Base-by-base conservation (phyloP, 1,284 basidiomycete species). In the Apiotrichum akiyoshidainum region DNA sequence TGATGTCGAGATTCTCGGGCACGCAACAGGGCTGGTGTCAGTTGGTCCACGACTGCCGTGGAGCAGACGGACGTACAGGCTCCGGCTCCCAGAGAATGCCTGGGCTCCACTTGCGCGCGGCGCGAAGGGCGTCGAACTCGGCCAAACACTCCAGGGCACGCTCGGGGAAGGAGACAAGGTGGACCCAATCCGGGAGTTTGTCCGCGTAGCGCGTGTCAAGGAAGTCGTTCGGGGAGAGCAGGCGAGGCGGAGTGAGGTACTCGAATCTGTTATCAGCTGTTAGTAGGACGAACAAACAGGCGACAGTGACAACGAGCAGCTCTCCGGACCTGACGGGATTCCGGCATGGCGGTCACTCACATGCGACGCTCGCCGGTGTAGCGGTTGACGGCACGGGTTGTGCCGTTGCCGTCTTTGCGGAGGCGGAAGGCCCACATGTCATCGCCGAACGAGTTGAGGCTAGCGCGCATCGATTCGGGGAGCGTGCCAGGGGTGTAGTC, bases 11-110 rank as follows among this genome's bases (percentile, higher is more conserved):
- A 50, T 64, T 57, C 42, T 66, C 64, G 5, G 68, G 68, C 1
- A 59, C 17, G 26, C 61, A 65, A 13, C 55, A 56, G 11, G 65
- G 62, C 68, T 68, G 34, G n/a, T 13, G 33, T 50, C 14, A 50
- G 48, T 12, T 31, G 26, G 26, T 37, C 11, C 37, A 37, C 12
- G 4, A 37, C 37, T 37, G 10, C 37, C 12, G 4, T 31, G 3
- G 4, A 31, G 26, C 26, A 31, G 26, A 31, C 12, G 10, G n/a
- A 59, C 65, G 26, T 47, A 72, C 73, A 9, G 69, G 68, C 34
- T 74, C 68, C 21, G 73, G 72, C 44, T 76, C 74, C 72, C 74
- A 76, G 1, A 74, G 53, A 9, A 75, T 50, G 3, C 54, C 56
- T 0, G 72, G 70, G 7, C 52, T 31, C 71, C 68, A 71, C 9